phyloP scores from a whole-genome alignment of 2,329 filamentous ascomycete species.

The Geosmithia putterillii region DNA sequence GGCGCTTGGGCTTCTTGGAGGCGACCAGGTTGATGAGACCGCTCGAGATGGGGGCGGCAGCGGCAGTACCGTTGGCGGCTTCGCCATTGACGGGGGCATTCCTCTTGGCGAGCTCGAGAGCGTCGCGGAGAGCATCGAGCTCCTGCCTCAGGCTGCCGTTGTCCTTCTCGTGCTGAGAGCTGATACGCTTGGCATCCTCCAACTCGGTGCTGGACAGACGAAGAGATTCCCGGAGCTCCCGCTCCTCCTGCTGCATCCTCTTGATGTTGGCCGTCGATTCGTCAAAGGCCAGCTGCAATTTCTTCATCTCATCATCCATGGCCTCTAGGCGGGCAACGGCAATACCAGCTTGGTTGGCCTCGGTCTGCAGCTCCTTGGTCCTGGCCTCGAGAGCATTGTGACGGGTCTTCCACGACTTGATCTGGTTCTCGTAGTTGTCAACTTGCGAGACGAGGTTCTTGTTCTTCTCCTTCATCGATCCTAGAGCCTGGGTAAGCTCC shows the following conservation, averaged over 20 bases:
- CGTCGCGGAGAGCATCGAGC: conserved; percentile 79
- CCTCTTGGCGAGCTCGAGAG: conserved; percentile 77
- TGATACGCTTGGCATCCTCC: conserved; percentile 64
- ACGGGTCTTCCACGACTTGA: conserved; percentile 90
- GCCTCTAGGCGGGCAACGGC: conserved; percentile 78
- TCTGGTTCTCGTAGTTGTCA: conserved; percentile 89
- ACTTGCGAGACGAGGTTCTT: conserved; percentile 79
- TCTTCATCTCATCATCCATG: conserved; percentile 93
- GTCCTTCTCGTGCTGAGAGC: conserved; percentile 69
- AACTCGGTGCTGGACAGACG: conserved; percentile 70
- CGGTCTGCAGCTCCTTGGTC: conserved; percentile 86
- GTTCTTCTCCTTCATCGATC: conserved; percentile 89
- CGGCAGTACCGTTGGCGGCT: conserved; percentile 21
- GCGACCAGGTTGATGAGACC: conserved; percentile 94
- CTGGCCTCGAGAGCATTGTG: conserved; percentile 83
- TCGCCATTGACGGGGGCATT: conserved; percentile 62
- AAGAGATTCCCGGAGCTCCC: conserved; percentile 70
- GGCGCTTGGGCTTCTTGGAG: conserved; percentile 91
- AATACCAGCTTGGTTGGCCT: conserved; percentile 96
- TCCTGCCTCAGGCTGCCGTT: conserved; percentile 79
- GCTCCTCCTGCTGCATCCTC: conserved; percentile 89
- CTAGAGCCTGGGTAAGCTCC: conserved; percentile 87
- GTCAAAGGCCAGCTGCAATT: conserved; percentile 76
- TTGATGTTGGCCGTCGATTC: conserved; percentile 87
- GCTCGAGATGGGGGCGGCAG: conserved; percentile 42